phyloP scores from a whole-genome alignment of 305 asterid species.

The Coffea humblotiana region DNA sequence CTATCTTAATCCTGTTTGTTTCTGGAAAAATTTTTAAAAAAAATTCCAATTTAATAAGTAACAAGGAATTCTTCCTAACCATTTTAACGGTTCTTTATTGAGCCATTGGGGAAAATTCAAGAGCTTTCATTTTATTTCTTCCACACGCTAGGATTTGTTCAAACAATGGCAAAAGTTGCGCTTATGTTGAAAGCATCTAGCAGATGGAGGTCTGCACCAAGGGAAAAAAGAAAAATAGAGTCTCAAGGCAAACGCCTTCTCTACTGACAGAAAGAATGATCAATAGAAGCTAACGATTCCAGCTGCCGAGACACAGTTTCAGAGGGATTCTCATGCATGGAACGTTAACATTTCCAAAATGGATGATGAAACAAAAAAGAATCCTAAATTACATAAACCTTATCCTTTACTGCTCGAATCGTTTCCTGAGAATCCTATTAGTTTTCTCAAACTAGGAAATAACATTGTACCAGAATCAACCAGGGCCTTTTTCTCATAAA shows the following conservation, averaged over 20 bases:
- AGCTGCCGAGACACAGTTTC: not conserved
- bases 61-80: not conserved
- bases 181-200: not conserved
- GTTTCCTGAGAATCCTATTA: conserved; percentile 41
- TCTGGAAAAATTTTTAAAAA: not conserved
- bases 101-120: no score
- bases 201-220: not conserved
- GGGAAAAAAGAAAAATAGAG: not conserved
- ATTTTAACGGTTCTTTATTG: not conserved
- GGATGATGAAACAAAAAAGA: not conserved
- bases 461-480: conserved; percentile 31
- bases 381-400: not conserved
- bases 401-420: conserved; percentile 13
- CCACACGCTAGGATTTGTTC: no score
- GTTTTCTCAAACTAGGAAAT: conserved; percentile 41
- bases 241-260: not conserved
- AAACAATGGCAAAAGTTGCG: no score
- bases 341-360: not conserved
- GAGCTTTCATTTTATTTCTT: no score
- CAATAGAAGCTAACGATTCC: not conserved
- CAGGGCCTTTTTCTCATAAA: conserved; percentile 9
- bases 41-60: not conserved
- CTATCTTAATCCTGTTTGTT: not conserved
- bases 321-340: not conserved
- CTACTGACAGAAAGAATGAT: not conserved